phyloP scores from a whole-genome alignment of 2,329 filamentous ascomycete genomes.

The Acephala macrosclerotiorum region DNA sequence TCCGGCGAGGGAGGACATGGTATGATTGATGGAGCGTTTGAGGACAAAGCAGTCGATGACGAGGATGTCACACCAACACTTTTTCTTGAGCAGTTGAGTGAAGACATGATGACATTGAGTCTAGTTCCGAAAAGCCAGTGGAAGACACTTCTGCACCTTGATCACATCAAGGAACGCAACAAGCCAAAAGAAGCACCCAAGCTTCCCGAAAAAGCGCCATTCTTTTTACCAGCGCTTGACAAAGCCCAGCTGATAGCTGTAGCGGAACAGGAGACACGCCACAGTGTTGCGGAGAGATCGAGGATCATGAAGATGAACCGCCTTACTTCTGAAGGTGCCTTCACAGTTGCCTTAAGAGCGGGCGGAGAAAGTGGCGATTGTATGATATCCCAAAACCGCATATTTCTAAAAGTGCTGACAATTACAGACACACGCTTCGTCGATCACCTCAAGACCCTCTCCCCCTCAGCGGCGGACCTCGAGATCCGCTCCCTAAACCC shows the following conservation, averaged over 20 bases:
- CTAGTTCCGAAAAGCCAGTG: conserved; percentile 89
- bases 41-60: conserved; percentile 57
- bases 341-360: conserved; percentile 62
- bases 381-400: conserved; percentile 51
- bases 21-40: conserved; percentile 78
- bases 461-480: conserved; percentile 86
- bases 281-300: conserved; percentile 59
- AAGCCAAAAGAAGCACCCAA: conserved; percentile 93
- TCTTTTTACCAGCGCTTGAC: conserved; percentile 82
- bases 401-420: conserved; percentile 28
- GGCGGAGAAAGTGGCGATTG: conserved; percentile 66
- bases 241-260: conserved; percentile 35
- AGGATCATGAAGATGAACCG: conserved; percentile 74
- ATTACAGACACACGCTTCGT: conserved; percentile 70
- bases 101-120: conserved; percentile 86
- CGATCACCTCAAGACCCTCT: conserved; percentile 78
- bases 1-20: conserved; percentile 84
- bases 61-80: conserved; percentile 63
- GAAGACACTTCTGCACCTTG: conserved; percentile 93
- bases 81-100: conserved; percentile 77
- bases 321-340: conserved; percentile 62
- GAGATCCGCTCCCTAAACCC: conserved; percentile 83
- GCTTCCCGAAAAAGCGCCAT: conserved; percentile 90
- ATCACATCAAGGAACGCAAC: conserved; percentile 89
- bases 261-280: conserved; percentile 43